Evolutionary conservation across 805 yeast genomes (phyloP).

Genomic region (Teunomyces kruisii): DNA sequence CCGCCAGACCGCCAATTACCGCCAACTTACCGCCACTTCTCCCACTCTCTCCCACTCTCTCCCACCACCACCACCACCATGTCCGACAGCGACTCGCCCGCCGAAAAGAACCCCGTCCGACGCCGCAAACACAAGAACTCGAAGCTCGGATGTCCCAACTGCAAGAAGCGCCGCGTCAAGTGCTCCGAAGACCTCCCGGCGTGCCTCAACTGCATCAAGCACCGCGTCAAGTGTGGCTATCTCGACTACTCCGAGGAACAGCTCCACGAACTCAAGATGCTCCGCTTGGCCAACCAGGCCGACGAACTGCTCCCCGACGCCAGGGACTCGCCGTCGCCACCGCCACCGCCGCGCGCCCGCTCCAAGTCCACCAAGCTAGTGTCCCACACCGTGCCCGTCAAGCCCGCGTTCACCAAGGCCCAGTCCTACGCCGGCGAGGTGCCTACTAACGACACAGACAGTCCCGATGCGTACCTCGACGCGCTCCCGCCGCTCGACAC

Average conservation of each 20-base stretch:
- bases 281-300: constrained; percentile 12
- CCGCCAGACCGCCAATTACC: too few species aligned
- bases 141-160: constrained; percentile 48
- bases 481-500: too few species aligned
- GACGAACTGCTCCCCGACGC: constrained; percentile 7
- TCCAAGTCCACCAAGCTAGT: not conserved
- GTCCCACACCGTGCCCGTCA: not conserved
- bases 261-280: constrained; percentile 24
- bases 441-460: too few species aligned
- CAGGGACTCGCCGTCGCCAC: not conserved
- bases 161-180: constrained; percentile 51
- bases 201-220: constrained; percentile 41
- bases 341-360: not conserved
- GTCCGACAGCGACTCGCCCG: not conserved
- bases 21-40: too few species aligned
- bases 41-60: too few species aligned
- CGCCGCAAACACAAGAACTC: constrained; percentile 26
- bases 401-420: not conserved
- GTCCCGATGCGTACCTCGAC: too few species aligned
- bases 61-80: not conserved
- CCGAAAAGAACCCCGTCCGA: constrained; percentile 7
- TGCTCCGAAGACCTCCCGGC: constrained; percentile 43
- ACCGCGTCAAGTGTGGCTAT: constrained; percentile 40
- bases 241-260: constrained; percentile 33
- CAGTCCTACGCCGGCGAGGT: not conserved